Base-by-base conservation (phyloP, 768 basidiomycete genomes). In the Kwoniella dejecticola region DNA sequence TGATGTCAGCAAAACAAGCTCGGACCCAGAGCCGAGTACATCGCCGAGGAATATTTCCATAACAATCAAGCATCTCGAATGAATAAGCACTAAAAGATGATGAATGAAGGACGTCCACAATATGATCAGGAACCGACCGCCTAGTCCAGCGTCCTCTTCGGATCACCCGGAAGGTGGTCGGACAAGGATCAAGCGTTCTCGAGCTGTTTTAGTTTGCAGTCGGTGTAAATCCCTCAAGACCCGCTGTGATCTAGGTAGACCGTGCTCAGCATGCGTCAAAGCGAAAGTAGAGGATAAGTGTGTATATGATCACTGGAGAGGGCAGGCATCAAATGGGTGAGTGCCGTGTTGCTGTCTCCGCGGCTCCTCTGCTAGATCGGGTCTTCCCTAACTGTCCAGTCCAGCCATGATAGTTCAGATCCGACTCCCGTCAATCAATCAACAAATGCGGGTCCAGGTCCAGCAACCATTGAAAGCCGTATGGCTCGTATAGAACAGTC, bases 171-270 rank as follows among this genome's bases (percentile, higher is more conserved):
- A 30, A 31, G 15, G 1, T 11, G 30, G 27, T 11, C 27, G 12
- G 13, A 21, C 5, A 23, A 50, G 57, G 31, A 40, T 49, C 40
- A 60, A 60, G 49, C 15, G 58, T n/a, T 45, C 58, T 13, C 30
- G 58, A 45, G 58, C 58, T 1, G 49, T 60, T 4, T 40, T 60
- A 19, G 58, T 60, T 13, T 60, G 58, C 24, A 52, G 40, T 38
- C 33, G 58, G 21, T 60, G 58, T 52, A 60, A 60, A 52, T 41
- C 58, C 30, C 41, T 60, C 13, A 60, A 60, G 19, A 60, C 58
- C 12, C 36, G 41, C 19, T 60, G 58, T 31, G 58, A 60, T 52
- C 26, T 60, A 15, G 41, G 21, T 17, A 52, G 8, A 44, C 58
- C 58, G 13, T 60, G 58, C 27, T 48, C 26, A 3, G 44, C 23